A percentile compares a stretch with the other conserved stretches of the same genome.
phyloP scores from a whole-genome alignment of 345 rosid species.

The Anacardium occidentale region DNA sequence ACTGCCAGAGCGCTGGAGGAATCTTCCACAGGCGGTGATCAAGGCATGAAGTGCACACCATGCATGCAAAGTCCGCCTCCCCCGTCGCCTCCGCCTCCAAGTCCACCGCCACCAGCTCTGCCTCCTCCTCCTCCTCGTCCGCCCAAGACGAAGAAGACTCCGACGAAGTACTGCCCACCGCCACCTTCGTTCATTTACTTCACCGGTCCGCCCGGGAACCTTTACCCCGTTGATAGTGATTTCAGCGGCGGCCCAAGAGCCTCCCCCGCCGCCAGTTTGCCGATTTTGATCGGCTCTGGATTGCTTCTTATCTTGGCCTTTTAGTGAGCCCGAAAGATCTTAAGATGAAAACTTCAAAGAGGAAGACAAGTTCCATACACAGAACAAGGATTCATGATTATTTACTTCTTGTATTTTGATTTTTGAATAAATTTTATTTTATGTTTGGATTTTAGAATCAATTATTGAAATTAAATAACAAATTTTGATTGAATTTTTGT shows the following conservation, averaged over 20 bases:
- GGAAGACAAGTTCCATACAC: no score
- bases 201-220: slow-evolving; percentile 37
- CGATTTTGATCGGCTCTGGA: slow-evolving; percentile 30
- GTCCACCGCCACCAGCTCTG: no score
- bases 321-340: not conserved
- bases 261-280: not conserved
- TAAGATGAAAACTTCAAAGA: no score
- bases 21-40: slow-evolving; percentile 14
- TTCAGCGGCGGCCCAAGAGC: slow-evolving; percentile 8
- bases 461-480: slow-evolving; percentile 17
- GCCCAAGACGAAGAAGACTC: slow-evolving; percentile 41
- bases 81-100: slow-evolving; percentile 21
- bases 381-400: not conserved
- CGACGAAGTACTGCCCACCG: slow-evolving; percentile 39
- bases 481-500: not conserved
- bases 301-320: slow-evolving; percentile 29
- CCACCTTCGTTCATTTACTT: slow-evolving; percentile 42
- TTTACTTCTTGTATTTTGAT: not conserved
- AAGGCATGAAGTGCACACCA: slow-evolving; percentile 40
- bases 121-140: slow-evolving; percentile 30
- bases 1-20: slow-evolving; percentile 35
- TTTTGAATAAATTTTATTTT: slow-evolving; percentile 20
- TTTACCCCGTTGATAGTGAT: slow-evolving; percentile 39
- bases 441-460: not conserved
- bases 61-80: slow-evolving; percentile 37